These are phyloP conservation scores for Paecilomyces dactylethromorphus DNA, from an alignment of 2,329 filamentous ascomycete genomes.

Conservation along the genomic window DNA sequence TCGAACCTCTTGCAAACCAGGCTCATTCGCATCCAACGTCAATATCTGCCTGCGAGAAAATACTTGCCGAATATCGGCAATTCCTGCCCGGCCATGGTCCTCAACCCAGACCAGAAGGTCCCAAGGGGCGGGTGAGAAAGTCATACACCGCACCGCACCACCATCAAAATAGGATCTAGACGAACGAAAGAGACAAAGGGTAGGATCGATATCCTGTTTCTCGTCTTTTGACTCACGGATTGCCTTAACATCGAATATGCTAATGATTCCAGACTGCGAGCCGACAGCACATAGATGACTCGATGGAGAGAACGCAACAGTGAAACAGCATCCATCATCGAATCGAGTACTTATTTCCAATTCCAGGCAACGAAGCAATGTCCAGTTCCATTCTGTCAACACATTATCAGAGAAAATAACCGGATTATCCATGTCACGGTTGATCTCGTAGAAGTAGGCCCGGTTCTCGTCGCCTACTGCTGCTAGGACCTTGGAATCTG, in stretches of 20 bases:
- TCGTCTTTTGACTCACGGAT: slow-evolving; percentile 18
- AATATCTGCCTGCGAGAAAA: slow-evolving; percentile 40
- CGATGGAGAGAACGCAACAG: slow-evolving; percentile 43
- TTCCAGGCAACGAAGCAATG: slow-evolving; percentile 29
- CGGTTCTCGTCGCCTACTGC: slow-evolving; percentile 84
- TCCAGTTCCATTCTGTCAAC: slow-evolving; percentile 36
- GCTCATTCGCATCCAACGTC: slow-evolving; percentile 26
- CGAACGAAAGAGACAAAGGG: slow-evolving; percentile 71
- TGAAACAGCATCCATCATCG: slow-evolving; percentile 41
- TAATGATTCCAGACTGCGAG: slow-evolving; percentile 44
- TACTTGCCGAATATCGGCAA: slow-evolving; percentile 42
- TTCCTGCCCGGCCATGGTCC: slow-evolving; percentile 54
- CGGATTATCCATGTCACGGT: slow-evolving; percentile 20
- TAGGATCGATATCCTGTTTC: slow-evolving; percentile 29
- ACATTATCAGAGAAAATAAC: slow-evolving; percentile 19
- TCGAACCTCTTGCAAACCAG: slow-evolving; percentile 24
- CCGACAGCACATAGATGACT: slow-evolving; percentile 44
- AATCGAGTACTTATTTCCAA: slow-evolving; percentile 34
- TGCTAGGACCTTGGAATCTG: slow-evolving; percentile 71
- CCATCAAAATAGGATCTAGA: slow-evolving; percentile 63
- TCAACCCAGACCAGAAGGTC: slow-evolving; percentile 93
- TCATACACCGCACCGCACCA: slow-evolving; percentile 84
- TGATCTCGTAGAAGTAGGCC: slow-evolving; percentile 69
- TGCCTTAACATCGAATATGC: slow-evolving; percentile 35
- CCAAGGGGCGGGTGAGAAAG: slow-evolving; percentile 82